These are phyloP conservation scores for Aegilops longissima DNA, from an alignment of 176 grass and related monocot genomes.

Conservation along the genomic window DNA sequence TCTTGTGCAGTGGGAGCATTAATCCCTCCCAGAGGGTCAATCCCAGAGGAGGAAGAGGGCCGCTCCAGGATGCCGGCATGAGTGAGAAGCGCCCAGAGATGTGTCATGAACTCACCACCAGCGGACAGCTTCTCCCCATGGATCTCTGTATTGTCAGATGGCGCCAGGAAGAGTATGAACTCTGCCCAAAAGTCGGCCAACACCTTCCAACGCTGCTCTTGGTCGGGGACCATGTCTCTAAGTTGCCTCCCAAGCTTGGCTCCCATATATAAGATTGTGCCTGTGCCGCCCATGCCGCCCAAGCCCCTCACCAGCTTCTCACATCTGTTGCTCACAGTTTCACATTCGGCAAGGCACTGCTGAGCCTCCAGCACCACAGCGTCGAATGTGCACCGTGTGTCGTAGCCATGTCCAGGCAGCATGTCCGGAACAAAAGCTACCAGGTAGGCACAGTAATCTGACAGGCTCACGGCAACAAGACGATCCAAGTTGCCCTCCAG, in stretches of 20 bases:
- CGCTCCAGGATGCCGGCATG: slow-evolving; percentile 25
- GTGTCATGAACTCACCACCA: slow-evolving; percentile 30
- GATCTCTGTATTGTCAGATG: neutral
- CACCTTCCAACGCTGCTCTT: slow-evolving; percentile 15
- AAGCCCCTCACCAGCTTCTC: neutral
- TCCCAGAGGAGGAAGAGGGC: neutral
- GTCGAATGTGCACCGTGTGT: slow-evolving; percentile 7
- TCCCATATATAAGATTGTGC: neutral
- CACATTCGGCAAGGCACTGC: neutral
- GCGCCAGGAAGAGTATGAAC: slow-evolving; percentile 19
- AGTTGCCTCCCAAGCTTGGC: slow-evolving; percentile 20
- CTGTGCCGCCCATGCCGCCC: neutral
- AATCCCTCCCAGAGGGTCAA: neutral
- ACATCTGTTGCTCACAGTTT: neutral
- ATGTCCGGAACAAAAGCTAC: slow-evolving; percentile 27
- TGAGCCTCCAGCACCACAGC: slow-evolving; percentile 15
- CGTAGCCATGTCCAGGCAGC: slow-evolving; percentile 15
- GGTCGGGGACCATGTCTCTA: neutral
- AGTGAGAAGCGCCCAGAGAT: slow-evolving; percentile 26
- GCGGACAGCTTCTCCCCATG: slow-evolving; percentile 9
- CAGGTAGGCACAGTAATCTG: slow-evolving; percentile 21
- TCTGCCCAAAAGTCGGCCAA: slow-evolving; percentile 12
- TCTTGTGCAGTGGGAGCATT: neutral
- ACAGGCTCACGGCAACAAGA: slow-evolving; percentile 7
- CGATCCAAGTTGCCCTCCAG: neutral